These are phyloP conservation scores for Beta vulgaris DNA, from an alignment of 148 eudicot species.

Conservation along the genomic window DNA sequence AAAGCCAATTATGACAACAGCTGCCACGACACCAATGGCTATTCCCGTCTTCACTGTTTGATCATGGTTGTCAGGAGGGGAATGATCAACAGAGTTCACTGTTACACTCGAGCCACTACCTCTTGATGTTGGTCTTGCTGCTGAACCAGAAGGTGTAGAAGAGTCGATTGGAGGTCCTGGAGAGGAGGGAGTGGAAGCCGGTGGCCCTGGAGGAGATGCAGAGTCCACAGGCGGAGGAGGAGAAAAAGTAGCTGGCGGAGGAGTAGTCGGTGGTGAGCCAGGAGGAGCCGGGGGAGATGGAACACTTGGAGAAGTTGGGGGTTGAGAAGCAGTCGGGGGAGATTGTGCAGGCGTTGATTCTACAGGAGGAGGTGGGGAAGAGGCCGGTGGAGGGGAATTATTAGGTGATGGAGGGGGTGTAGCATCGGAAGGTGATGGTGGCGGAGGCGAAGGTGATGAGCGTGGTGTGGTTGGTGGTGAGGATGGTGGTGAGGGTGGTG, in stretches of 20 bases:
- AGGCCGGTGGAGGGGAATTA: constrained; percentile 23
- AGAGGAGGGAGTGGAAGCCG: not conserved
- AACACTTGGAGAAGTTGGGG: constrained; percentile 21
- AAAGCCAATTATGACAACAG: constrained; percentile 33
- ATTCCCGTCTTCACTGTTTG: constrained; percentile 31
- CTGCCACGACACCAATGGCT: constrained; percentile 40
- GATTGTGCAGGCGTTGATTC: constrained; percentile 22
- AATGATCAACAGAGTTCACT: constrained; percentile 11
- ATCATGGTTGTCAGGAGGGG: constrained; percentile 27
- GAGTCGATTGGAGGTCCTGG: constrained; percentile 1
- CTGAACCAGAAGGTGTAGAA: constrained; percentile 29
- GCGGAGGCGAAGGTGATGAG: constrained; percentile 24
- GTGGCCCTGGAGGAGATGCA: not conserved
- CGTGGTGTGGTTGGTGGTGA: constrained; percentile 5
- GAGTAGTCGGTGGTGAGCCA: constrained; percentile 25
- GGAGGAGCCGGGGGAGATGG: constrained; percentile 30
- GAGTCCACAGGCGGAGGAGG: constrained; percentile 27
- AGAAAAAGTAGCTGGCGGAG: constrained; percentile 29
- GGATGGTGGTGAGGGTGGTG: constrained; percentile 15
- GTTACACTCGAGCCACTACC: constrained; percentile 23
- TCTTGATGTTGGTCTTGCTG: constrained; percentile 37
- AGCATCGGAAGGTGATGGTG: constrained; percentile 20
- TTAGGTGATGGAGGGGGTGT: constrained; percentile 5
- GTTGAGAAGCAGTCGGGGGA: constrained; percentile 23
- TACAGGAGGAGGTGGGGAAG: constrained; percentile 10